A percentile compares a stretch with the other conserved stretches of the same genome.
Evolutionary conservation across 2,329 filamentous ascomycete species (phyloP).

Genomic region (Trichoderma endophyticum): DNA sequence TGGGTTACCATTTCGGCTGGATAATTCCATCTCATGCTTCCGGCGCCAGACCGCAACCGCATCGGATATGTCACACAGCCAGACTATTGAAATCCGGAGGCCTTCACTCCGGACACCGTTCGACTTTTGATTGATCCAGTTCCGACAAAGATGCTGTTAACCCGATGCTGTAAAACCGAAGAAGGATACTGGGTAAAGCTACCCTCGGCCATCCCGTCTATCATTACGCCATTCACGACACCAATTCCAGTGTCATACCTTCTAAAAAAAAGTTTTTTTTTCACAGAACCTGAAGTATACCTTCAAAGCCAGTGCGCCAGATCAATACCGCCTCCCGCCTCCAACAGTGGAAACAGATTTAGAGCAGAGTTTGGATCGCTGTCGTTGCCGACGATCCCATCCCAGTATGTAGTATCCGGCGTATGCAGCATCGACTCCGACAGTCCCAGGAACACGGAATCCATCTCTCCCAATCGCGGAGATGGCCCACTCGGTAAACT

Average conservation of each 20-base stretch:
- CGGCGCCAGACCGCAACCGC: neutral
- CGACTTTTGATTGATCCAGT: neutral
- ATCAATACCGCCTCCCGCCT: constrained; percentile 52
- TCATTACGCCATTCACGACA: neutral
- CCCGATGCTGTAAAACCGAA: neutral
- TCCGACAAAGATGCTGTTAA: neutral
- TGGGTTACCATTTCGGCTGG: neutral
- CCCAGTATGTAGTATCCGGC: constrained; percentile 41
- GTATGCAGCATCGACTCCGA: constrained; percentile 39
- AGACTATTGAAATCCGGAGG: neutral
- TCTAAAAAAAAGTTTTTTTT: neutral
- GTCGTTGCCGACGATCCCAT: constrained; percentile 37
- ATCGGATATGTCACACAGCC: neutral
- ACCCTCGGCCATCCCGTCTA: neutral
- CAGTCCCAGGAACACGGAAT: constrained; percentile 39
- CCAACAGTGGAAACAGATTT: constrained; percentile 51
- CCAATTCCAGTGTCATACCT: neutral
- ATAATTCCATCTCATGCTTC: neutral
- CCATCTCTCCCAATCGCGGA: constrained; percentile 35
- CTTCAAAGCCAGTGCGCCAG: constrained; percentile 40
- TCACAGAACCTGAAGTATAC: neutral
- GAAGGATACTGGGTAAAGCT: no score
- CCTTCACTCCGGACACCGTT: neutral
- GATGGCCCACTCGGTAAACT: constrained; percentile 29
- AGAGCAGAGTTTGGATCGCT: constrained; percentile 44